Conservation (phyloP, 768 basidiomycete genomes). For the Leucogyrophana mollusca region DNA sequence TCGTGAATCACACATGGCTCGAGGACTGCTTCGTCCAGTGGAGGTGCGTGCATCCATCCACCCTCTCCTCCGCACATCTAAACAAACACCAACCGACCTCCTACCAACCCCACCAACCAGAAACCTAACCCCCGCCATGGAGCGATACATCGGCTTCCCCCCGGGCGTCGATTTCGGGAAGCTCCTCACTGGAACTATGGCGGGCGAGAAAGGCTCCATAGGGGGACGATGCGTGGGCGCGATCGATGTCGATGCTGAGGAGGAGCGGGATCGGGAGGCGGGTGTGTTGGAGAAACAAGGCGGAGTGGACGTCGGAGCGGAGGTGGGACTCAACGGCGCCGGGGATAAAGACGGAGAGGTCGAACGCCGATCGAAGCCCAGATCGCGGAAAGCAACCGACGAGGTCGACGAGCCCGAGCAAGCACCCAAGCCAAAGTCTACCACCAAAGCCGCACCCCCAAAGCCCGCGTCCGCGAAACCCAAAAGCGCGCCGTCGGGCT, state of each 20-base stretch:
- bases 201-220: constrained; percentile 1
- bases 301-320: constrained; percentile 3
- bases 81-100: no score
- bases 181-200: constrained; percentile 36
- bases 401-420: constrained; percentile 10
- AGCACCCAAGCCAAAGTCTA: constrained; percentile 4
- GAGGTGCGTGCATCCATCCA: constrained; percentile 44
- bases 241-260: constrained; percentile 21
- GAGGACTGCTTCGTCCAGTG: constrained; percentile 88
- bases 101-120: no score
- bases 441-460: constrained; percentile 11
- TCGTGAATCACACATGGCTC: constrained; percentile 90
- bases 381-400: no score
- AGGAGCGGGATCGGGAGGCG: constrained; percentile 15
- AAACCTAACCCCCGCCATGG: constrained; percentile 56
- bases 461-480: no score
- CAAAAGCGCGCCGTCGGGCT: constrained; percentile 2
- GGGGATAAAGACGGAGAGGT: constrained; percentile 16
- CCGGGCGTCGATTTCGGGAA: constrained; percentile 62
- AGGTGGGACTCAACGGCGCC: neutral
- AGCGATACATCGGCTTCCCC: constrained; percentile 71
- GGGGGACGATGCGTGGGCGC: constrained; percentile 26
- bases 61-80: no score
- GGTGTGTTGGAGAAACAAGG: constrained; percentile 8
- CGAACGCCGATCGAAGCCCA: neutral